Evolutionary conservation across 805 yeast genomes (phyloP).

Genomic region (Candida multigemmis): DNA sequence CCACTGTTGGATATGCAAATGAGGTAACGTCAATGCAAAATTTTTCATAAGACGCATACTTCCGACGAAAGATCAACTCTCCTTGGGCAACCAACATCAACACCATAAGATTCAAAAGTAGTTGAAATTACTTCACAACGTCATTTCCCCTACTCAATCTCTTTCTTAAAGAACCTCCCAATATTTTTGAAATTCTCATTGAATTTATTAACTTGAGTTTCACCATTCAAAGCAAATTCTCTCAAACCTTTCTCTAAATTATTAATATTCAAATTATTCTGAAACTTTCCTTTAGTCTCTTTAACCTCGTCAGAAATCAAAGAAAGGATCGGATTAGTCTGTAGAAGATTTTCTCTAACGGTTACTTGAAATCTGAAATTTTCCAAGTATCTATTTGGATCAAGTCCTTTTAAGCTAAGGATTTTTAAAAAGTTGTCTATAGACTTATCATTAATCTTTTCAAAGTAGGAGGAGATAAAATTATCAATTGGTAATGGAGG

Average conservation of each 20-base stretch:
- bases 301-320: no score
- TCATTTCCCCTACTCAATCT: no score
- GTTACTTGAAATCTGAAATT: conserved; percentile 26
- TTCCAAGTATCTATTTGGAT: conserved; percentile 23
- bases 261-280: conserved; percentile 25
- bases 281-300: no score
- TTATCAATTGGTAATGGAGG: conserved; percentile 53
- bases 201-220: conserved; percentile 51
- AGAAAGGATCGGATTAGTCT: no score
- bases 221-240: conserved; percentile 42
- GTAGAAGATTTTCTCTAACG: conserved; percentile 12
- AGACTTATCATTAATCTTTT: conserved; percentile 56
- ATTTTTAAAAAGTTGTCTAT: conserved; percentile 56
- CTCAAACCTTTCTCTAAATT: conserved; percentile 36
- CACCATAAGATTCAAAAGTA: no score
- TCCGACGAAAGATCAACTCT: no score
- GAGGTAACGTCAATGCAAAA: no score
- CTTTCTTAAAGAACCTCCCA: conserved; percentile 43
- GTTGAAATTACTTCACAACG: no score
- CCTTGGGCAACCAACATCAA: no score
- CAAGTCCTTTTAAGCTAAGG: conserved; percentile 41
- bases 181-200: conserved; percentile 59
- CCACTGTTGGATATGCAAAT: no score
- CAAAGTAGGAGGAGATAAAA: conserved; percentile 57
- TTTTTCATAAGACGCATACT: no score